A percentile compares a stretch with the other conserved stretches of the same genome.
phyloP scores from a whole-genome alignment of 1,284 basidiomycete species.

The Ustilago nuda region DNA sequence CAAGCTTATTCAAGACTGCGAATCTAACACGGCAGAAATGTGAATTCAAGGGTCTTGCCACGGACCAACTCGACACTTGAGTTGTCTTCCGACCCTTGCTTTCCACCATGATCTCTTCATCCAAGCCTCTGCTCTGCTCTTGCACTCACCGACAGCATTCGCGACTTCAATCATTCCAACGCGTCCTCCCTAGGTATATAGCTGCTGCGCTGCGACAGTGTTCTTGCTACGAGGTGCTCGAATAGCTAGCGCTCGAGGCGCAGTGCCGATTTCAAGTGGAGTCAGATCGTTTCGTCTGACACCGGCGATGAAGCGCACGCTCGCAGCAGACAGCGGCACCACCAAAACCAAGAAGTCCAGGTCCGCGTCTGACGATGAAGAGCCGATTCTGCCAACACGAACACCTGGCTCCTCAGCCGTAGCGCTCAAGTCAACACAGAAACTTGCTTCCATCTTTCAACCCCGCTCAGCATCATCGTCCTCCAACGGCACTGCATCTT shows the following conservation, averaged over 20 bases:
- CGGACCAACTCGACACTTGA: not conserved
- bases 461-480: conserved; percentile 10
- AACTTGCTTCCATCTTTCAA: conserved; percentile 49
- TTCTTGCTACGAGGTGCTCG: conserved; percentile 10
- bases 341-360: conserved; percentile 12
- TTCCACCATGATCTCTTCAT: not conserved
- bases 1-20: not conserved
- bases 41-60: not conserved
- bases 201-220: conserved; percentile 18
- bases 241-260: conserved; percentile 13
- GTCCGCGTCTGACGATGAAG: conserved; percentile 23
- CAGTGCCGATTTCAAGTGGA: conserved; percentile 6
- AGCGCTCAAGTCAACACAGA: conserved; percentile 6
- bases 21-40: too few relatives aligned
- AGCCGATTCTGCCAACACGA: conserved; percentile 5
- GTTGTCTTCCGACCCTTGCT: not conserved
- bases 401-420: conserved; percentile 3
- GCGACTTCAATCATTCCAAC: not conserved
- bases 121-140: not conserved
- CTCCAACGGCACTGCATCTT: not conserved
- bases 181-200: not conserved
- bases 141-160: not conserved
- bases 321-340: not conserved
- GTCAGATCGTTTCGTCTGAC: not conserved
- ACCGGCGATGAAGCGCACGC: conserved; percentile 29